Percentiles rank a stretch among this genome's conserved stretches.
These are phyloP conservation scores for Lunasporangiospora selenospora DNA, from an alignment of 192 early-diverging fungal species.

Conservation along the genomic window DNA sequence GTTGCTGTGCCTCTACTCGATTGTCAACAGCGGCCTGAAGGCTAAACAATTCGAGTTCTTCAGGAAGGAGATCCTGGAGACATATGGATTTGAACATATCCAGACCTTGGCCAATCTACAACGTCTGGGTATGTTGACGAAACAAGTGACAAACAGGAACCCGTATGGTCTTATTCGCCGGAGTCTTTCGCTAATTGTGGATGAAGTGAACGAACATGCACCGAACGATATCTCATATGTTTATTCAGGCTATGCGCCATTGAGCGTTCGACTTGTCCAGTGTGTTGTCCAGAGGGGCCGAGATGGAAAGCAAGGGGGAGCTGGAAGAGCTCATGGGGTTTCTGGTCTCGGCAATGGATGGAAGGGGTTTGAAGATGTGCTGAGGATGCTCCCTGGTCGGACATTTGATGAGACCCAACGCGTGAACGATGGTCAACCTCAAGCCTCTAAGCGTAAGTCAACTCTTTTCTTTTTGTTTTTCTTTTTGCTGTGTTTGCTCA, in stretches of 20 bases:
- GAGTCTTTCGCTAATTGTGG: slow-evolving; percentile 79
- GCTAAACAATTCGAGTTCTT: slow-evolving; percentile 83
- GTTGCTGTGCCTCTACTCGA: slow-evolving; percentile 83
- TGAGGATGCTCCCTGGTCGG: slow-evolving; percentile 80
- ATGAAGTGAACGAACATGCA: slow-evolving; percentile 85
- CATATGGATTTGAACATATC: slow-evolving; percentile 92
- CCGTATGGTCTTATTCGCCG: slow-evolving; percentile 69
- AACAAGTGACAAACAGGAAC: slow-evolving; percentile 53
- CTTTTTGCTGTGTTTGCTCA: slow-evolving; percentile 1
- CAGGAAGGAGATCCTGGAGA: slow-evolving; percentile 82
- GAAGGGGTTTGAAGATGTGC: slow-evolving; percentile 89
- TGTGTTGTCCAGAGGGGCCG: slow-evolving; percentile 55
- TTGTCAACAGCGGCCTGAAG: slow-evolving; percentile 85
- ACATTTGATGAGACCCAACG: slow-evolving; percentile 81
- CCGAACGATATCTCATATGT: slow-evolving; percentile 92
- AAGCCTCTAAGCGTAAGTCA: slow-evolving; percentile 46
- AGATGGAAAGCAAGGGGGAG: slow-evolving; percentile 14
- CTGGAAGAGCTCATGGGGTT: slow-evolving; percentile 18
- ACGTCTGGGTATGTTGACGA: slow-evolving; percentile 68
- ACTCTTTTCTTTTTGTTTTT: slow-evolving; percentile 11
- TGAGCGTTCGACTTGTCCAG: slow-evolving; percentile 90
- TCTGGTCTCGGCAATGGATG: slow-evolving; percentile 69
- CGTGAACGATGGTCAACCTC: slow-evolving; percentile 56
- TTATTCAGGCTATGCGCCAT: slow-evolving; percentile 94
- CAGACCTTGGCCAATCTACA: slow-evolving; percentile 85